Conservation (phyloP, 2,329 filamentous ascomycete genomes). For the Colletotrichum acutatum region DNA sequence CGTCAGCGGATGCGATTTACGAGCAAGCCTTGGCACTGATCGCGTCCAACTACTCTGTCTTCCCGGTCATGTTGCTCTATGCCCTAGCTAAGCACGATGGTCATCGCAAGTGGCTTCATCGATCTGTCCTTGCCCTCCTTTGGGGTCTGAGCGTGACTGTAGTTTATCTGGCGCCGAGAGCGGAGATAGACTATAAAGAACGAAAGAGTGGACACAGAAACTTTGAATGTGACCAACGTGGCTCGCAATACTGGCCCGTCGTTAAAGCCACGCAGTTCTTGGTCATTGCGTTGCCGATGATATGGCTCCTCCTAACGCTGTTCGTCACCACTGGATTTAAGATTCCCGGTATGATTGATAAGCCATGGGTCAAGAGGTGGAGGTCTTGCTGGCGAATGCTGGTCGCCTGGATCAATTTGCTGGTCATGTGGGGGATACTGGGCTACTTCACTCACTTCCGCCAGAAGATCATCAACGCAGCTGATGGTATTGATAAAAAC, state of each 20-base stretch:
- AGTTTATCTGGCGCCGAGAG: conserved; percentile 24
- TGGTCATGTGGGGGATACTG: conserved; percentile 44
- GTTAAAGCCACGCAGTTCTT: conserved; percentile 30
- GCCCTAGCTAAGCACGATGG: conserved; percentile 30
- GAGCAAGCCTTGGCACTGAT: conserved; percentile 23
- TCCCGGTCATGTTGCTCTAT: conserved; percentile 34
- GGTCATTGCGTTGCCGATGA: conserved; percentile 18
- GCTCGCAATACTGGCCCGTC: conserved; percentile 31
- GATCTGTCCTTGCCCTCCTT: conserved; percentile 18
- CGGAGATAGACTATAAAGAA: conserved; percentile 17
- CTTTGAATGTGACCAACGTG: conserved; percentile 32
- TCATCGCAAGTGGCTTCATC: conserved; percentile 32
- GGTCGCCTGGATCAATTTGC: conserved; percentile 31
- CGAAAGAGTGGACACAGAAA: conserved; percentile 25
- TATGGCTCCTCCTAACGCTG: conserved; percentile 15
- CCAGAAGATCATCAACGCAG: conserved; percentile 16
- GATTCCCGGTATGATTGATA: conserved; percentile 24
- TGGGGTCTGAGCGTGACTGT: conserved; percentile 27
- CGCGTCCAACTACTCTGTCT: conserved; percentile 29
- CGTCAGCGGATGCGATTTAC: conserved; percentile 16
- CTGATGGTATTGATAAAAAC: conserved; percentile 38
- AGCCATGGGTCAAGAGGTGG: conserved; percentile 20
- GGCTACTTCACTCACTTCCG: conserved; percentile 42
- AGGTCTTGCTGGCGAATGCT: conserved; percentile 20
- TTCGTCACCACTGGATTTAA: conserved; percentile 24